phyloP scores from a whole-genome alignment of 2,329 filamentous ascomycete species.

The Colletotrichum siamense region DNA sequence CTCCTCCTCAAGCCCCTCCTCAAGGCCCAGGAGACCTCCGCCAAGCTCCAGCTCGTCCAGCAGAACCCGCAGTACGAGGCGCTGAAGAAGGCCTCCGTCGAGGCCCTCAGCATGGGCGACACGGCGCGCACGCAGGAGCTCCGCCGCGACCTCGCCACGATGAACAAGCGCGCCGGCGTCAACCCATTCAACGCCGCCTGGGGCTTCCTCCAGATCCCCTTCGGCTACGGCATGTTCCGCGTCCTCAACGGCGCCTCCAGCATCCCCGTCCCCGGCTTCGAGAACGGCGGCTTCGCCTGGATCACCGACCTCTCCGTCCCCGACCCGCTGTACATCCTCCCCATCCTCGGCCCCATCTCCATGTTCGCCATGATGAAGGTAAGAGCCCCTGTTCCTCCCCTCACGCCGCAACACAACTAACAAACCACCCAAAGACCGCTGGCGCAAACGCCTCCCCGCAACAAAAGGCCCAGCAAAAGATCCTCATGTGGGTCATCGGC shows the following conservation, averaged over 20 bases:
- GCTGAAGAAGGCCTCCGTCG: constrained; percentile 41
- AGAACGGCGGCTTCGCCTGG: constrained; percentile 77
- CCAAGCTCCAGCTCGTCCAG: constrained; percentile 64
- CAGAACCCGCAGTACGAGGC: constrained; percentile 58
- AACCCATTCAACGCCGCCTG: constrained; percentile 39
- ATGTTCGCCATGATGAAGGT: constrained; percentile 64
- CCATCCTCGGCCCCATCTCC: constrained; percentile 61
- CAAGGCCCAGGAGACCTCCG: constrained; percentile 63
- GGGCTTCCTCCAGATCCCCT: constrained; percentile 58
- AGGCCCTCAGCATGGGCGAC: constrained; percentile 62
- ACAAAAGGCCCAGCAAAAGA: constrained; percentile 40
- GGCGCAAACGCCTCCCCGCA: constrained; percentile 33
- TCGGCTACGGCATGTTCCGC: constrained; percentile 83
- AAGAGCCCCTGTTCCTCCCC: constrained; percentile 23
- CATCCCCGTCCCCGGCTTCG: constrained; percentile 82
- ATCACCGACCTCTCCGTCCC: constrained; percentile 75
- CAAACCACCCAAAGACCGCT: constrained; percentile 19
- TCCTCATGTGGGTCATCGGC: constrained; percentile 49
- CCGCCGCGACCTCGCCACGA: constrained; percentile 38
- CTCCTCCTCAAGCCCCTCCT: constrained; percentile 71
- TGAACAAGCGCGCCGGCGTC: constrained; percentile 42
- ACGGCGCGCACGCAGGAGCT: constrained; percentile 50
- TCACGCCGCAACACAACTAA: not conserved
- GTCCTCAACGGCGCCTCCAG: constrained; percentile 75
- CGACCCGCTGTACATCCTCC: constrained; percentile 82